A percentile compares a stretch with the other conserved stretches of the same genome.
Conservation (phyloP, 2,329 filamentous ascomycete genomes). For the Epichloe uncinata region DNA sequence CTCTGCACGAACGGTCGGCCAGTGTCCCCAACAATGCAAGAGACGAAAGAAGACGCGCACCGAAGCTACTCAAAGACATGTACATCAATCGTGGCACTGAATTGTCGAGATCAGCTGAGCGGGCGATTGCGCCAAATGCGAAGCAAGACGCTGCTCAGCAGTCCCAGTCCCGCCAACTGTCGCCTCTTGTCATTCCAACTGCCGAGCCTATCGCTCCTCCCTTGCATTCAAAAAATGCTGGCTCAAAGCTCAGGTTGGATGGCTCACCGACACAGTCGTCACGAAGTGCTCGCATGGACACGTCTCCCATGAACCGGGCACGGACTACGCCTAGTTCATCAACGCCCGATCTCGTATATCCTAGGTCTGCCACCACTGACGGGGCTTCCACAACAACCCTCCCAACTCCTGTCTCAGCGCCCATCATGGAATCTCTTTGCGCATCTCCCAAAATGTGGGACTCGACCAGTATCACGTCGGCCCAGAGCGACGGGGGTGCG, state of each 20-base stretch:
- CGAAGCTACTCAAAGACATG: not conserved
- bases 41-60: conserved; percentile 6
- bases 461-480: conserved; percentile 6
- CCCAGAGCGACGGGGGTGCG: not conserved
- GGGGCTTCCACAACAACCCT: conserved; percentile 26
- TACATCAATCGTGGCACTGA: conserved; percentile 10
- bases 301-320: conserved; percentile 32
- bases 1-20: conserved; percentile 50
- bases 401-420: conserved; percentile 37
- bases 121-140: conserved; percentile 7
- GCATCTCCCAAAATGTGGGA: conserved; percentile 34
- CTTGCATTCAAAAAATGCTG: conserved; percentile 23
- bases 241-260: conserved; percentile 32
- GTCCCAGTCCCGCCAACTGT: conserved; percentile 22
- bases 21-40: conserved; percentile 34
- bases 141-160: conserved; percentile 27
- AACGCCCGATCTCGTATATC: conserved; percentile 25
- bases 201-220: conserved; percentile 6
- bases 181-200: conserved; percentile 43
- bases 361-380: conserved; percentile 28
- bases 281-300: conserved; percentile 30
- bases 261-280: conserved; percentile 28
- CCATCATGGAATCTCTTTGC: conserved; percentile 25
- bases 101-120: conserved; percentile 11
- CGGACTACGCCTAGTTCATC: conserved; percentile 25